Conservation (phyloP, 768 basidiomycete genomes). For the Hebeloma cylindrosporum region DNA sequence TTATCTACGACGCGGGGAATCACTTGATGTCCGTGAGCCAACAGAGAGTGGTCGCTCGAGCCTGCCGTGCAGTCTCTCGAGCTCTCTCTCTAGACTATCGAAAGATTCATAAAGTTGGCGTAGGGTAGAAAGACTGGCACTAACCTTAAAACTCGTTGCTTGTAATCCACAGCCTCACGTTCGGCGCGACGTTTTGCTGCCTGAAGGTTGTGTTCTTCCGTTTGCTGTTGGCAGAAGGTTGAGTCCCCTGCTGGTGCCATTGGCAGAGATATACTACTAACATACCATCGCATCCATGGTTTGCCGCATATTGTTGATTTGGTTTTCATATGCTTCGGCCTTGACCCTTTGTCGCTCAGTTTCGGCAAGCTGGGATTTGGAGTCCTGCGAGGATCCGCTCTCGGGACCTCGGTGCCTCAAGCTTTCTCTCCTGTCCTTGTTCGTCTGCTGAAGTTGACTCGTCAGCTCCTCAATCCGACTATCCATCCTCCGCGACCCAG, state of each 20-base stretch:
- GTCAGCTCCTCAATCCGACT: slow-evolving; percentile 73
- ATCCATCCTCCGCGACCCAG: slow-evolving; percentile 60
- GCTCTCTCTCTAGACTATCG: slow-evolving; percentile 28
- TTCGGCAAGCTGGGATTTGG: slow-evolving; percentile 55
- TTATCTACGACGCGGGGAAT: slow-evolving; percentile 14
- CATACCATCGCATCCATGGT: slow-evolving; percentile 63
- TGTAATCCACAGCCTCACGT: slow-evolving; percentile 72
- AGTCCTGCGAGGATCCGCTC: slow-evolving; percentile 45
- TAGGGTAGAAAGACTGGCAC: slow-evolving; percentile 18
- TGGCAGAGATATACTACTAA: slow-evolving; percentile 20
- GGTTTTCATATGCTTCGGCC: slow-evolving; percentile 61
- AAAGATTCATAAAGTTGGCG: background rate
- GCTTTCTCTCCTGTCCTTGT: slow-evolving; percentile 45
- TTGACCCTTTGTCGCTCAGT: slow-evolving; percentile 59
- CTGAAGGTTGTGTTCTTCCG: slow-evolving; percentile 63
- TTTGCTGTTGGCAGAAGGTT: slow-evolving; percentile 49
- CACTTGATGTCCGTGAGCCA: slow-evolving; percentile 15
- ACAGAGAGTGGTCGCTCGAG: slow-evolving; percentile 21
- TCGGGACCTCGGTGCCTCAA: slow-evolving; percentile 47
- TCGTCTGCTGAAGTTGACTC: slow-evolving; percentile 54
- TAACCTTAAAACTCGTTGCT: slow-evolving; percentile 67
- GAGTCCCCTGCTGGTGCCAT: too few relatives aligned
- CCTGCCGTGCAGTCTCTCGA: slow-evolving; percentile 26
- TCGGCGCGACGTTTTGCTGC: slow-evolving; percentile 75
- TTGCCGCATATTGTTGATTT: slow-evolving; percentile 55